Evolutionary conservation across 495 filamentous ascomycete genomes (phyloP).

Genomic region (Hypoxylon trugodes): DNA sequence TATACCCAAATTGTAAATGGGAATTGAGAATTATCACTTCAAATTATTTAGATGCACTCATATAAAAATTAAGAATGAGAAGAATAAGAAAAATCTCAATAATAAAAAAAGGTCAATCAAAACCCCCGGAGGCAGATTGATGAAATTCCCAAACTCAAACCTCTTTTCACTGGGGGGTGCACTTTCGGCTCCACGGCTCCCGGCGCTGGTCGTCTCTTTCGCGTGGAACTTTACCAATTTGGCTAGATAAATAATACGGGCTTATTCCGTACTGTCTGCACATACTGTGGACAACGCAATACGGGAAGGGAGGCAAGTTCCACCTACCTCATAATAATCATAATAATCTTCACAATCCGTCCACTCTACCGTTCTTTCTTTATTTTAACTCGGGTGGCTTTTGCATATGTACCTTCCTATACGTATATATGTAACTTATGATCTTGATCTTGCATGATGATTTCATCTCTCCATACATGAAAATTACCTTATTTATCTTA

Average conservation of each 20-base stretch:
- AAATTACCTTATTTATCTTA: too few species aligned
- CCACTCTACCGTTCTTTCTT: constrained; percentile 23
- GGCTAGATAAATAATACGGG: constrained; percentile 40
- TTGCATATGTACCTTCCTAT: constrained; percentile 1
- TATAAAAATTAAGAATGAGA: background rate
- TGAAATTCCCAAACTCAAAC: constrained; percentile 32
- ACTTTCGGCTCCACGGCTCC: constrained; percentile 42
- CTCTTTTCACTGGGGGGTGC: constrained; percentile 19
- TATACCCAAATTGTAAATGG: too few species aligned
- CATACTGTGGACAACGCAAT: constrained; percentile 36
- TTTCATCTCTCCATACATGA: too few species aligned
- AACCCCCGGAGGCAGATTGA: constrained; percentile 24
- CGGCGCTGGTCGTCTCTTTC: constrained; percentile 40
- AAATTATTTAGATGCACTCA: background rate
- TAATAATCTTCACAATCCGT: constrained; percentile 14
- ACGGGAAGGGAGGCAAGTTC: constrained; percentile 31
- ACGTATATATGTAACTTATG: too few species aligned
- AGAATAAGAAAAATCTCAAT: background rate
- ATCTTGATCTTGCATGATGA: too few species aligned
- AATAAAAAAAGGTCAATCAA: constrained; percentile 13
- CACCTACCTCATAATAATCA: constrained; percentile 12
- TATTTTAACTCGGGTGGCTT: constrained; percentile 10
- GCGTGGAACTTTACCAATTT: constrained; percentile 40
- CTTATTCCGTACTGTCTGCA: constrained; percentile 37
- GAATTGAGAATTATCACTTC: background rate